phyloP scores from a whole-genome alignment of 2,329 filamentous ascomycete genomes.

The Fusarium devonianum region DNA sequence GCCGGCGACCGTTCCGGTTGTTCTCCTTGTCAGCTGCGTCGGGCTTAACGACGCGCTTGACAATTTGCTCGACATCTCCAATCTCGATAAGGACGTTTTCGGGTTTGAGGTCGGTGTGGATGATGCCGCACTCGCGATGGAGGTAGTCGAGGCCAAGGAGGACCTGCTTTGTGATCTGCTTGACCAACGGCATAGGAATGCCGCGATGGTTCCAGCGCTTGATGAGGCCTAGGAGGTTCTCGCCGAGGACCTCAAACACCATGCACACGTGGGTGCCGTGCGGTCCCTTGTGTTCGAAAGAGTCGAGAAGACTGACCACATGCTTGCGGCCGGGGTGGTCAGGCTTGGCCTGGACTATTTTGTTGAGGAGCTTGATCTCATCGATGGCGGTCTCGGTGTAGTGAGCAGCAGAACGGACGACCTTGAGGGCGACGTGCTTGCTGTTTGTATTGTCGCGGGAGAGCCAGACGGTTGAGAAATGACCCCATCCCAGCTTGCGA shows the following conservation, averaged over 20 bases:
- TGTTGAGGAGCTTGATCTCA: constrained; percentile 97
- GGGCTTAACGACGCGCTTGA: constrained; percentile 92
- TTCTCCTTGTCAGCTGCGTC: constrained; percentile 80
- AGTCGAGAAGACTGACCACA: constrained; percentile 94
- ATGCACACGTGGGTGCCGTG: constrained; percentile 98
- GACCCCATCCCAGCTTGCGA: constrained; percentile 96
- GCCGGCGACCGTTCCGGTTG: constrained; percentile 87
- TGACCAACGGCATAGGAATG: constrained; percentile 94
- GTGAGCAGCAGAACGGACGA: constrained; percentile 95
- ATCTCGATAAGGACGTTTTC: constrained; percentile 99
- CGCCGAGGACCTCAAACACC: constrained; percentile 97
- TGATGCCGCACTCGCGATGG: constrained; percentile 97
- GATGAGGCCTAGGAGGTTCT: constrained; percentile 93
- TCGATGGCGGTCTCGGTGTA: constrained; percentile 99
- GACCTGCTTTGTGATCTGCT: constrained; percentile 99
- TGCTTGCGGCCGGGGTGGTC: constrained; percentile 93
- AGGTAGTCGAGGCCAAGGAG: constrained; percentile 94
- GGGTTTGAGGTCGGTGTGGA: constrained; percentile 96
- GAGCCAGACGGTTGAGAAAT: constrained; percentile 96
- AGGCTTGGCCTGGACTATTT: constrained; percentile 94
- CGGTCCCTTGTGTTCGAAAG: constrained; percentile 96
- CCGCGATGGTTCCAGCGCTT: constrained; percentile 98
- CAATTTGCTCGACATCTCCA: constrained; percentile 97
- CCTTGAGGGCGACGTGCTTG: constrained; percentile 97
- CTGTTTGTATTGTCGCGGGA: constrained; percentile 83